Evolutionary conservation across 1,284 basidiomycete species (phyloP).

Genomic region (Serendipita sp.): DNA sequence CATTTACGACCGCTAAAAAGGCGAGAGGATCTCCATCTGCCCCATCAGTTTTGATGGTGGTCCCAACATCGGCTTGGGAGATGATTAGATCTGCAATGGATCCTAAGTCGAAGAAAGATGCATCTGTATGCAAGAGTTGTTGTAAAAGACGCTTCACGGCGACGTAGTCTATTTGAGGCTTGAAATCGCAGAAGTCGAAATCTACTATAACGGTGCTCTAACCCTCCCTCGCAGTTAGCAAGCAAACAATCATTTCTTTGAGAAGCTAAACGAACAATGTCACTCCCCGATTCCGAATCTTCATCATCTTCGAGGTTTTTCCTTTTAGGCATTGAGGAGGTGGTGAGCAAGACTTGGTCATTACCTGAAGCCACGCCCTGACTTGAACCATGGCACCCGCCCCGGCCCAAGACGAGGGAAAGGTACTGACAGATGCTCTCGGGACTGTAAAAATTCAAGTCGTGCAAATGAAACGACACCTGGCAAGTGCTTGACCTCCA

Average conservation of each 20-base stretch:
- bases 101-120: constrained; percentile 52
- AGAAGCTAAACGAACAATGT: background rate
- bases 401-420: constrained; percentile 27
- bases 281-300: background rate
- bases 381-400: background rate
- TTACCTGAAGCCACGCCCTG: background rate
- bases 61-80: constrained; percentile 61
- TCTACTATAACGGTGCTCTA: constrained; percentile 67
- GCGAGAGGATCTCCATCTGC: constrained; percentile 79
- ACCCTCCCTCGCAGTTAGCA: background rate
- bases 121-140: constrained; percentile 76
- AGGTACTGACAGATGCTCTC: constrained; percentile 67
- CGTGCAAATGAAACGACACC: constrained; percentile 83
- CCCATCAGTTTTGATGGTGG: constrained; percentile 84
- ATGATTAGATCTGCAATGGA: constrained; percentile 69
- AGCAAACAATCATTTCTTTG: background rate
- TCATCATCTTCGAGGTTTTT: background rate
- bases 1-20: constrained; percentile 67
- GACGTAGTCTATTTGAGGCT: constrained; percentile 70
- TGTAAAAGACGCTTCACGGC: constrained; percentile 67
- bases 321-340: background rate
- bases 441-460: constrained; percentile 85
- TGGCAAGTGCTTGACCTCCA: constrained; percentile 38
- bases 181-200: constrained; percentile 85
- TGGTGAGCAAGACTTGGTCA: background rate